Base-by-base conservation (phyloP, 306 rosid species). In the Ormosia semicastrata region DNA sequence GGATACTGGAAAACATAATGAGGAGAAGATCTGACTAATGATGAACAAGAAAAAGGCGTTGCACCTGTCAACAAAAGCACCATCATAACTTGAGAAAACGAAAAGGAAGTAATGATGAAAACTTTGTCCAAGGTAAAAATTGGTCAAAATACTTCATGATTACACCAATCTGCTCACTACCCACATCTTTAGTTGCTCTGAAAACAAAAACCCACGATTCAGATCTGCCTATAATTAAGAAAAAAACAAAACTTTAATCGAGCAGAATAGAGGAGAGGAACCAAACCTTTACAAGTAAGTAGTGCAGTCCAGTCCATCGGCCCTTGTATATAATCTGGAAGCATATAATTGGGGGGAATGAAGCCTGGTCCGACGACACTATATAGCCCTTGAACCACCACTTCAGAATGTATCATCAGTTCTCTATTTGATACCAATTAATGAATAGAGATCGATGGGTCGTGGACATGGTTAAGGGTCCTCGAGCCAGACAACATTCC, bases 401-500 rank as follows among this genome's bases (percentile, higher is more conserved):
- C 10, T 17, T 41, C 6, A 41, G 10, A 44, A 4, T 33, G 7
- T 0, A 50, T 53, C 46, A n/a, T 49, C n/a, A 50, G 52, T n/a
- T 71, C 14, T 66, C 71, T 32, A 24, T 24, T 24, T 24, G 24
- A 24, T 24, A 24, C 24, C 24, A 24, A 8, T 34, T 37, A 39
- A 24, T 13, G 12, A 14, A 44, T 4, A 75, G 17, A 32, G 60
- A 52, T 18, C 11, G 60, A 33, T 18, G 39, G 13, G 39, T 3
- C 2, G 8, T 4, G 36, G 88, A 77, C 77, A 62, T 17, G 66
- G 62, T 70, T 63, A 78, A 86, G 81, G 75, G 92, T 92, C 99
- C 98, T 95, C 99, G 97, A 93, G 97, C 98, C 99, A 95, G 94
- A 95, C 99, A 95, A 95, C 99, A 89, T 92, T 95, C 98, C 98